Evolutionary conservation across 2,329 filamentous ascomycete genomes (phyloP).

Genomic region (Colletotrichum plurivorum): DNA sequence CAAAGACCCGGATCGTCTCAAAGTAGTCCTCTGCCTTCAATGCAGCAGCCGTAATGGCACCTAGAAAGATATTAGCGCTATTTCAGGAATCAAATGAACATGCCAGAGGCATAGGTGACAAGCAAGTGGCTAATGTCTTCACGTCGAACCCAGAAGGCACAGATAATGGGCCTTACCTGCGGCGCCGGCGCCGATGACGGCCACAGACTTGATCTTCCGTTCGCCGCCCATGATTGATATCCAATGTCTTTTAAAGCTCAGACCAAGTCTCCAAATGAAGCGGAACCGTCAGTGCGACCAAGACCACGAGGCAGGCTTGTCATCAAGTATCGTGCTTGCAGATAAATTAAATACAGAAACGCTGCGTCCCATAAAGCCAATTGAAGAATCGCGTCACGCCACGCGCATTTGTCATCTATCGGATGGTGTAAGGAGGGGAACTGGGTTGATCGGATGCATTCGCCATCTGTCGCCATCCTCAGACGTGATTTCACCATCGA

Average conservation of each 20-base stretch:
- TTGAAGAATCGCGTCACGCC: slow-evolving; percentile 6
- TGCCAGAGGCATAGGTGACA: no score
- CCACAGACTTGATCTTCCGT: slow-evolving; percentile 54
- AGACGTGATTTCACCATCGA: slow-evolving; percentile 38
- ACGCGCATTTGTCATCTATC: slow-evolving; percentile 30
- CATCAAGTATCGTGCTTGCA: not conserved
- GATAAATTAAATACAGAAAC: slow-evolving; percentile 6
- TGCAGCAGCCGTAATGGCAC: slow-evolving; percentile 62
- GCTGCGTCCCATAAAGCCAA: not conserved
- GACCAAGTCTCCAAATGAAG: no score
- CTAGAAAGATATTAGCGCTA: slow-evolving; percentile 44
- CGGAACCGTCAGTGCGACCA: not conserved
- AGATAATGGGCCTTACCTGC: slow-evolving; percentile 49
- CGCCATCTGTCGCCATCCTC: slow-evolving; percentile 40
- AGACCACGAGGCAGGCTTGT: not conserved
- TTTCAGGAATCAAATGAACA: not conserved
- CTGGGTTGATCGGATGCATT: slow-evolving; percentile 33
- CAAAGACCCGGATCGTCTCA: slow-evolving; percentile 58
- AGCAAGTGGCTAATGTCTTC: not conserved
- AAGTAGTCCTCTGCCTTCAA: slow-evolving; percentile 61
- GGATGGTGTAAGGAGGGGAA: not conserved
- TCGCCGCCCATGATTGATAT: slow-evolving; percentile 36
- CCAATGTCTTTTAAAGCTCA: not conserved
- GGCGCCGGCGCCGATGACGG: slow-evolving; percentile 60
- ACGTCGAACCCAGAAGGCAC: no score